Evolutionary conservation across 1,284 basidiomycete species (phyloP), one percentile per base, ranked within the genome.

Genomic region (Apiotrichum domesticum): DNA sequence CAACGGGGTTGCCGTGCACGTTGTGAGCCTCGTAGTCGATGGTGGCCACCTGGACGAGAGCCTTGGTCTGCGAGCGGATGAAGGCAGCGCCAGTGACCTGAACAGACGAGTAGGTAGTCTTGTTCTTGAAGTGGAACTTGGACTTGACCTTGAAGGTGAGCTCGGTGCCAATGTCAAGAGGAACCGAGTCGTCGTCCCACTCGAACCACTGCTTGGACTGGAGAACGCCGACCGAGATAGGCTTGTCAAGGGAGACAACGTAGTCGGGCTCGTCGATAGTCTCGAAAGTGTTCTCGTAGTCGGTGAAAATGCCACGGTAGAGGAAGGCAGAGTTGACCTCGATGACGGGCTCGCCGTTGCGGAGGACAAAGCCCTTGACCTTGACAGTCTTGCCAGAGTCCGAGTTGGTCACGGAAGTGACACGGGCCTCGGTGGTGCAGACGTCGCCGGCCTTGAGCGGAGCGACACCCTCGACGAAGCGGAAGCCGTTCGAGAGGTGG

Each of bases 131-230:
- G 33, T 85, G 85, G 53, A 92, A 85, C 70, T 89, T 85, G 14
- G 89, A 91, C 68, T 85, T 84, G 64, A 89, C 81, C 62, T 88
- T 87, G 88, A 98, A 96, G 65, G 93, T 85, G 53, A 98, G 85
- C 3, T 83, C 84, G 45, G 87, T 87, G 44, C 91, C 92, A 10
- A 88, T 83, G 56, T 84, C 79, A 44, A 93, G 85, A 42, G 90
- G 86, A 60, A 84, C 83, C 7, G 85, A 80, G 54, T 89, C 86
- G 70, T 95, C 86, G 56, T 88, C 85, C 95, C 94, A 98, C 57
- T 88, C 85, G 77, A 98, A 95, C 95, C 96, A 98, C 73, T 95
- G 89, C 81, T 98, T 98, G 58, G 90, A 91, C 71, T 89, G 85
- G 13, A 98, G 80, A 15, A 98, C 90, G 51, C 92, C 91, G 62